Evolutionary conservation across 345 rosid species (phyloP).

Genomic region (Gossypioides kirkii): DNA sequence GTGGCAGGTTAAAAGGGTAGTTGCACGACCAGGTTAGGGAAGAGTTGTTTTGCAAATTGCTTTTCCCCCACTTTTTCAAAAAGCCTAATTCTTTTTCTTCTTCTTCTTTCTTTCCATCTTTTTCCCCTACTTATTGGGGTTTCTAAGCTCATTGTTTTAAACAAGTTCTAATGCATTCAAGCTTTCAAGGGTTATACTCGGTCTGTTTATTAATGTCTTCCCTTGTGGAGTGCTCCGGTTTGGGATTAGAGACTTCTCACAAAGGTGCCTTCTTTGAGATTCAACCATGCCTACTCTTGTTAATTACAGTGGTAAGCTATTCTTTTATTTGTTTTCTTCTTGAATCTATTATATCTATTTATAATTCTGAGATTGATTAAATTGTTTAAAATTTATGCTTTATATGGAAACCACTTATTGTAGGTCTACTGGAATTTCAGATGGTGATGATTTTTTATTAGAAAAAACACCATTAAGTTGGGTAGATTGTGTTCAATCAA

Average conservation of each 20-base stretch:
- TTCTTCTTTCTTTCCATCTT: neutral
- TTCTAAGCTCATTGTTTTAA: conserved; percentile 15
- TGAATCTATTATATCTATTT: neutral
- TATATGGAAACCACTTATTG: conserved; percentile 6
- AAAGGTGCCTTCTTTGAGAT: conserved; percentile 19
- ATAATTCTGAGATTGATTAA: neutral
- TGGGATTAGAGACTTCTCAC: conserved; percentile 18
- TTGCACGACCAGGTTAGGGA: too few species aligned
- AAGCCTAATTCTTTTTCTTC: neutral
- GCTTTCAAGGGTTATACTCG: conserved; percentile 21
- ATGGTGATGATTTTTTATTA: conserved; percentile 48
- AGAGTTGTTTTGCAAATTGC: too few species aligned
- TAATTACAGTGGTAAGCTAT: conserved; percentile 46
- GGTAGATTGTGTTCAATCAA: conserved; percentile 37
- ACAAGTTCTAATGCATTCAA: conserved; percentile 33
- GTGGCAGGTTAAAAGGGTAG: too few species aligned
- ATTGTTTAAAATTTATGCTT: neutral
- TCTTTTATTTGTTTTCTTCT: neutral
- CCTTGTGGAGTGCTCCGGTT: conserved; percentile 6
- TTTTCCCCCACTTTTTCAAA: too few species aligned
- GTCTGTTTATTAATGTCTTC: conserved; percentile 15
- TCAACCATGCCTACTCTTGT: conserved; percentile 63
- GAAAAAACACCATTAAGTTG: conserved; percentile 33
- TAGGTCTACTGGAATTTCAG: conserved; percentile 30
- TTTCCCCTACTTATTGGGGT: conserved; percentile 50